Evolutionary conservation across 2,329 filamentous ascomycete genomes (phyloP).

Genomic region (Cladophialophora exuberans): DNA sequence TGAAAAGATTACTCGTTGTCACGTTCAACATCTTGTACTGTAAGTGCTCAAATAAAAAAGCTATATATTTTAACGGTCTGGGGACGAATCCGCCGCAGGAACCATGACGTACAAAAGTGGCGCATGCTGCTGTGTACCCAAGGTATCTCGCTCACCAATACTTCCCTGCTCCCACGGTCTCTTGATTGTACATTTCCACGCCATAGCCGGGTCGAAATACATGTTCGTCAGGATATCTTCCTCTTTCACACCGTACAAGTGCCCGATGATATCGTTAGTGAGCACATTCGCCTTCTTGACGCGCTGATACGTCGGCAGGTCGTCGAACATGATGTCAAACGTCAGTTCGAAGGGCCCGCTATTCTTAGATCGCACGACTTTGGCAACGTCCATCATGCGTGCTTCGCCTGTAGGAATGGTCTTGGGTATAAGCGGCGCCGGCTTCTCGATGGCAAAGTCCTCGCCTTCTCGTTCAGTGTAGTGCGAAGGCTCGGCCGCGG

Average conservation of each 20-base stretch:
- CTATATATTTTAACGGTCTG: too few species aligned
- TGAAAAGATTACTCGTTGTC: too few species aligned
- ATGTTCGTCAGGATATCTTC: slow-evolving; percentile 40
- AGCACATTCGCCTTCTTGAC: slow-evolving; percentile 45
- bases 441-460: slow-evolving; percentile 3
- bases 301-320: slow-evolving; percentile 38
- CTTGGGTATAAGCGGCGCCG: neutral
- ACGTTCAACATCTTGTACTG: too few species aligned
- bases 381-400: slow-evolving; percentile 42
- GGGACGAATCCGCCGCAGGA: too few species aligned
- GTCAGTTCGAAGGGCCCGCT: slow-evolving; percentile 57
- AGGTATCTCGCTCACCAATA: slow-evolving; percentile 44
- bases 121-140: slow-evolving; percentile 46
- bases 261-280: slow-evolving; percentile 33
- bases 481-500: neutral
- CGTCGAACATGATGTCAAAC: slow-evolving; percentile 55
- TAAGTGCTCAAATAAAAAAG: too few species aligned
- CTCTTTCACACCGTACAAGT: slow-evolving; percentile 35
- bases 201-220: slow-evolving; percentile 51
- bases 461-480: neutral
- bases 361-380: slow-evolving; percentile 55
- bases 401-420: slow-evolving; percentile 14
- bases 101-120: slow-evolving; percentile 40
- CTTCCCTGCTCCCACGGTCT: slow-evolving; percentile 40
- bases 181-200: slow-evolving; percentile 53